Conservation (phyloP, 2,329 filamentous ascomycete species). For the Paradendryphiella salina region DNA sequence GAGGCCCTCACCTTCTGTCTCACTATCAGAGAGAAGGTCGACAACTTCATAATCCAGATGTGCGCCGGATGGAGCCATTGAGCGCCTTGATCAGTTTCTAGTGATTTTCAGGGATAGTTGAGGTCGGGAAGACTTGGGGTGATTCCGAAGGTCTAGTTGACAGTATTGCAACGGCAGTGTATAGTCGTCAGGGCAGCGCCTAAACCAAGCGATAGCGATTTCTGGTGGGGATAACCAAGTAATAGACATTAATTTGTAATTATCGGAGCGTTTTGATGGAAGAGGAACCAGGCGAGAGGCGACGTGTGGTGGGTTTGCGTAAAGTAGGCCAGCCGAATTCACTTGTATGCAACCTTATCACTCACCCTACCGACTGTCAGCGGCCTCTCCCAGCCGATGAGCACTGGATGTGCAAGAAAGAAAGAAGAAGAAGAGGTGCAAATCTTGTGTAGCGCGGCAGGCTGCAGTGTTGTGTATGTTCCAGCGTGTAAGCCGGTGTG, state of each 20-base stretch:
- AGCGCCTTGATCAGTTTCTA: neutral
- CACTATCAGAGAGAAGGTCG: slow-evolving; percentile 31
- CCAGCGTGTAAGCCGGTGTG: slow-evolving; percentile 7
- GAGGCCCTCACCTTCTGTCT: slow-evolving; percentile 14
- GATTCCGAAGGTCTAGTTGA: slow-evolving; percentile 1
- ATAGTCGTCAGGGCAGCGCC: neutral
- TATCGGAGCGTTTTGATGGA: neutral
- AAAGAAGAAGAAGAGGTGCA: neutral
- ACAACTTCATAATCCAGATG: slow-evolving; percentile 17
- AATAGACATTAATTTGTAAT: slow-evolving; percentile 14
- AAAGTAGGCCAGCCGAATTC: slow-evolving; percentile 7
- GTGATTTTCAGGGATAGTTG: neutral
- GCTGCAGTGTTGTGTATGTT: slow-evolving; percentile 7
- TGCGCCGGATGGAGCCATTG: slow-evolving; percentile 18
- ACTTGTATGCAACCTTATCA: slow-evolving; percentile 18
- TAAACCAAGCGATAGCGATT: neutral
- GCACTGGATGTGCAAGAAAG: neutral
- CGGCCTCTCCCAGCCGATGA: neutral
- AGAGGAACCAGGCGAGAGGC: slow-evolving; percentile 9
- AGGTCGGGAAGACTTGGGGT: neutral
- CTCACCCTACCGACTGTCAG: slow-evolving; percentile 5
- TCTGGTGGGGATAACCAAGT: neutral
- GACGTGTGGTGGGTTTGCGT: slow-evolving; percentile 3
- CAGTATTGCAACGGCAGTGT: neutral
- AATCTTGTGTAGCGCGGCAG: neutral